Evolutionary conservation across 2,329 filamentous ascomycete genomes (phyloP), one percentile per base, ranked within the genome.

Genomic region (Pestalotiopsis sp.): DNA sequence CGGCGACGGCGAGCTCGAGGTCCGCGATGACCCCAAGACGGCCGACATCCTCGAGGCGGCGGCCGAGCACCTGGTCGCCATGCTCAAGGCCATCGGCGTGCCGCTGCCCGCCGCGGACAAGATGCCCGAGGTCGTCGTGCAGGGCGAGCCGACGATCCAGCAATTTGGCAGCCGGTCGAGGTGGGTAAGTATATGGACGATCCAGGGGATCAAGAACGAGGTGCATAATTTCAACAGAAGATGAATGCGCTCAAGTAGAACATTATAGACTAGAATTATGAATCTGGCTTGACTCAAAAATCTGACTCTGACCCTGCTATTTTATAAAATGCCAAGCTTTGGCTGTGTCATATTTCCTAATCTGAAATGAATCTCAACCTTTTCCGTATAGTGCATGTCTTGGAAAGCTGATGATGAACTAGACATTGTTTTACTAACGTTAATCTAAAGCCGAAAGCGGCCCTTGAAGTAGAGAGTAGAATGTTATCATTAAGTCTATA

Each of bases 401-500:
- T 45, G 41, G 41, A 13, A 45, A 1, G 13, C n/a, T n/a, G n/a
- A 2, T 45, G 41, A 45, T 45, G 17, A 17, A 45, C 13, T 36
- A 2, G 31, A 36, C 31, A 36, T 36, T 1, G 31, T 36, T 1
- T 36, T 1, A 9, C 2, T 9, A 36, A 1, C 2, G 7, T 36
- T 36, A 0, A 36, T 9, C 7, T 36, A 9, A 9, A 36, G 2
- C 31, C 9, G 7, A 9, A 9, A 36, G 7, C 31, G 20, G 45
- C 2, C 45, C 14, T 17, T 20, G 45, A 17, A 52, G 45, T 52
- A 52, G 45, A 17, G 57, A 59, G 23, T 59, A 59, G 57, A 36
- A 59, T 27, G 23, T 59, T 59, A 23, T 59, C 27, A 59, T 59
- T 52, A 52, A n/a, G 23, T 59, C 57, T 59, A 59, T 59, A 27